Evolutionary conservation across 83 land plant genomes (phyloP).

Genomic region (Picea engelmannii): DNA sequence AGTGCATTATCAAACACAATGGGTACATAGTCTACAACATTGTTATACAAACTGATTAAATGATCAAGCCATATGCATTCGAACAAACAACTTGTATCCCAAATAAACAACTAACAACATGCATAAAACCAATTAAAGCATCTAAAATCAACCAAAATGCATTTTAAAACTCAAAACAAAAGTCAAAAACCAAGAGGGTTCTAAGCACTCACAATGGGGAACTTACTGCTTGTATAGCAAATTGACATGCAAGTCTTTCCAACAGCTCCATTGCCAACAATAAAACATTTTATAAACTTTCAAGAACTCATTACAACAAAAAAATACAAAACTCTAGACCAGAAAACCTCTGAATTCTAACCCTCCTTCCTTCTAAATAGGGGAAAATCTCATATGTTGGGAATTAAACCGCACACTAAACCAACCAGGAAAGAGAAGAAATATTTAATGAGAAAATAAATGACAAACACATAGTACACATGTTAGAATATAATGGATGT

Average conservation of each 20-base stretch:
- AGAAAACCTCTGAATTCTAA: too few relatives aligned
- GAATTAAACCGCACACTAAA: too few relatives aligned
- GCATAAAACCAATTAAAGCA: neutral
- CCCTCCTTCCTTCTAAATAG: too few relatives aligned
- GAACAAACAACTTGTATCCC: neutral
- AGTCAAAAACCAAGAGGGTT: neutral
- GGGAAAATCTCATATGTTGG: too few relatives aligned
- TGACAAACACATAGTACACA: too few relatives aligned
- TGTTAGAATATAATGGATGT: too few relatives aligned
- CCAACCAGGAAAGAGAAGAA: too few relatives aligned
- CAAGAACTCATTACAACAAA: slow-evolving; percentile 40
- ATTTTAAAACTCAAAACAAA: neutral
- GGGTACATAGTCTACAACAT: slow-evolving; percentile 61
- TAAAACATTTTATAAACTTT: slow-evolving; percentile 76
- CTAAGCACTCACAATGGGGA: slow-evolving; percentile 58
- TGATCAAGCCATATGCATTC: neutral
- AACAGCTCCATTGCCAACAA: slow-evolving; percentile 82
- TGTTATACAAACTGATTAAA: neutral
- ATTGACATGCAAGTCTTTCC: slow-evolving; percentile 47
- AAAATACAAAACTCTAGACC: neutral
- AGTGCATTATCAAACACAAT: slow-evolving; percentile 57
- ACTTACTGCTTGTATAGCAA: slow-evolving; percentile 61
- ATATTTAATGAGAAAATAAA: too few relatives aligned
- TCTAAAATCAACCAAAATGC: neutral
- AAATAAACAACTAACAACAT: neutral